Base-by-base conservation (phyloP, 225 moss, liverwort and hornwort genomes). In the Neckera pumila region DNA sequence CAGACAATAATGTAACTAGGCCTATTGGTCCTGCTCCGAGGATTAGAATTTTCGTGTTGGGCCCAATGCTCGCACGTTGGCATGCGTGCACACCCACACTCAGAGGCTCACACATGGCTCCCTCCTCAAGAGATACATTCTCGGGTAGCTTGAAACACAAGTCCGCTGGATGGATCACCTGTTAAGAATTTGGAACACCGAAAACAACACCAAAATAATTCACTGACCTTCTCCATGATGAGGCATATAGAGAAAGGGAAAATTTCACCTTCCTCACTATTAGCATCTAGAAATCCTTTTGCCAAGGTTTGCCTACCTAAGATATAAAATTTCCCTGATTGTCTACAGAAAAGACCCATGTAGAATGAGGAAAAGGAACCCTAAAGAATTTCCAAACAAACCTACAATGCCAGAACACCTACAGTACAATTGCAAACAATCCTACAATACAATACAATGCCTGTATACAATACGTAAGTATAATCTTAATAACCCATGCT, bases 51-150 rank as follows among this genome's bases (percentile, higher is more conserved):
- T 92, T 92, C 30, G 96, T 96, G 36, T 89, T 66, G 54, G 96
- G 95, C 21, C 95, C 86, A 40, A 96, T 80, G 65, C 57, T 82
- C 42, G 96, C 94, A 74, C 97, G 97, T 17, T 92, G 91, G 83
- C 97, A 97, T 45, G 96, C 95, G 86, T 97, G 97, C 70, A 97
- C 95, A 77, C 95, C 97, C 80, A 97, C 97, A 63, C 96, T 96
- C 45, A 97, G 88, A 85, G 97, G 97, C 89, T 97, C 97, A 86
- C 97, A 97, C 97, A 97, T 97, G 43, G 96, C 97, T 82, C 97
- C 97, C 89, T 97, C 97, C 86, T 97, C 97, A n/a, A 97, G 85
- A 6, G 95, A 92, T 57, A 96, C 94, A 81, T 96, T 96, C 66
- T 96, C 95, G 3, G 97, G 97, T 28, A 97, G 91, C 90, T 97